These are phyloP conservation scores for Kregervanrija delftensis DNA, from an alignment of 805 yeast species.

Conservation along the genomic window DNA sequence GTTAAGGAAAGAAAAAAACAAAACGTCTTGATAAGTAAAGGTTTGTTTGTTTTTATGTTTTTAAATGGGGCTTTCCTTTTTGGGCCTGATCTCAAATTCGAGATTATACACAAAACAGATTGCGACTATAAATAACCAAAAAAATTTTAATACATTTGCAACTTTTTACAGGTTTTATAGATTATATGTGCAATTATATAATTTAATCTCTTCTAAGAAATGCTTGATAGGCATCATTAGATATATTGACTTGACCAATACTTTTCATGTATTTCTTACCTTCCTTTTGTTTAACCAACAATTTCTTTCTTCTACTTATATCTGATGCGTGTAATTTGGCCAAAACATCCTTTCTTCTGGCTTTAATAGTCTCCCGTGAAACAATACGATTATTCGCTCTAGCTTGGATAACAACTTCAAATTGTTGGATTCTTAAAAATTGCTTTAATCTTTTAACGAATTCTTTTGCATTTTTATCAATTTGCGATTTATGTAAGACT, in stretches of 20 bases:
- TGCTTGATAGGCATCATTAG: constrained; percentile 84
- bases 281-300: constrained; percentile 82
- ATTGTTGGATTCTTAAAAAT: constrained; percentile 73
- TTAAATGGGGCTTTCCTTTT: no score
- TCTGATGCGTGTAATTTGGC: constrained; percentile 93
- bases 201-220: constrained; percentile 43
- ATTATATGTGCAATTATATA: no score
- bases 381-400: constrained; percentile 70
- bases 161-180: no score
- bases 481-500: constrained; percentile 78
- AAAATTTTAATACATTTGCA: no score
- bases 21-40: no score
- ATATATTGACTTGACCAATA: constrained; percentile 69
- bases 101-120: no score
- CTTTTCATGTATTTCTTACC: constrained; percentile 84
- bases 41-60: no score
- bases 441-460: constrained; percentile 81
- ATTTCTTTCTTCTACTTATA: constrained; percentile 80
- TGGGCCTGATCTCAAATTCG: no score
- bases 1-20: no score
- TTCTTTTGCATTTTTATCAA: constrained; percentile 64
- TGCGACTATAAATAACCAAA: no score
- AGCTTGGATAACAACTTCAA: constrained; percentile 91
- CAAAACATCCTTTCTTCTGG: constrained; percentile 90
- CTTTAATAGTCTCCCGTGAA: constrained; percentile 91